Conservation (phyloP, 2,329 filamentous ascomycete genomes). For the Eurotiales sp. region DNA sequence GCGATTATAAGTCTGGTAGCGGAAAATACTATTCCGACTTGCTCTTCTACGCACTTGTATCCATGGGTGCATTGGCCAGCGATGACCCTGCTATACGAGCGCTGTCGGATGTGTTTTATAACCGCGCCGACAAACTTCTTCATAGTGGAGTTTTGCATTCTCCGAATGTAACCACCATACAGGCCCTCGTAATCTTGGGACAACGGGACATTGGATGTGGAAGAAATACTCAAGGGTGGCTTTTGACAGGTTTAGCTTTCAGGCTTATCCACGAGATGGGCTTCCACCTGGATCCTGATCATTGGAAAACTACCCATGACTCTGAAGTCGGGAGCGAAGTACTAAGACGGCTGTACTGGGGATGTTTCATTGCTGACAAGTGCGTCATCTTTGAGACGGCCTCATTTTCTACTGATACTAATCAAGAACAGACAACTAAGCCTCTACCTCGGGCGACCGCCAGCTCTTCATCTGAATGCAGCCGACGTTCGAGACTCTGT, state of each 20-base stretch:
- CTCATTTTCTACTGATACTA: not conserved
- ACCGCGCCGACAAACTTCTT: not conserved
- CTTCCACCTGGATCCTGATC: not conserved
- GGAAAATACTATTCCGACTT: conserved; percentile 2
- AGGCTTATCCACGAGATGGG: conserved; percentile 1
- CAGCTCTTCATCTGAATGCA: not conserved
- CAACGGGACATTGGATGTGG: conserved; percentile 2
- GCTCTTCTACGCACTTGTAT: not conserved
- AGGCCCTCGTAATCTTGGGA: not conserved
- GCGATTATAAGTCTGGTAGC: not conserved
- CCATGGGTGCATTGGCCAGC: not conserved
- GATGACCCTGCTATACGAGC: not conserved
- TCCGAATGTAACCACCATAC: conserved; percentile 1
- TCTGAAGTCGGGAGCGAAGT: not conserved
- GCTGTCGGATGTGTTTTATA: not conserved
- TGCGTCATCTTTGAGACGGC: not conserved
- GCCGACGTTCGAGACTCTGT: conserved; percentile 1
- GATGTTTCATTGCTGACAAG: conserved; percentile 5
- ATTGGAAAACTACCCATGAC: conserved; percentile 3
- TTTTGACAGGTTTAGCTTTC: not conserved
- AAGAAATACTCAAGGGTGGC: not conserved
- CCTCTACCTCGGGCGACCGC: conserved; percentile 2
- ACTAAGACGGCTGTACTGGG: conserved; percentile 2
- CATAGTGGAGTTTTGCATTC: not conserved
- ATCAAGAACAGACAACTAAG: not conserved